These are phyloP conservation scores for Alnus glutinosa DNA, from an alignment of 306 rosid genomes.

Conservation along the genomic window DNA sequence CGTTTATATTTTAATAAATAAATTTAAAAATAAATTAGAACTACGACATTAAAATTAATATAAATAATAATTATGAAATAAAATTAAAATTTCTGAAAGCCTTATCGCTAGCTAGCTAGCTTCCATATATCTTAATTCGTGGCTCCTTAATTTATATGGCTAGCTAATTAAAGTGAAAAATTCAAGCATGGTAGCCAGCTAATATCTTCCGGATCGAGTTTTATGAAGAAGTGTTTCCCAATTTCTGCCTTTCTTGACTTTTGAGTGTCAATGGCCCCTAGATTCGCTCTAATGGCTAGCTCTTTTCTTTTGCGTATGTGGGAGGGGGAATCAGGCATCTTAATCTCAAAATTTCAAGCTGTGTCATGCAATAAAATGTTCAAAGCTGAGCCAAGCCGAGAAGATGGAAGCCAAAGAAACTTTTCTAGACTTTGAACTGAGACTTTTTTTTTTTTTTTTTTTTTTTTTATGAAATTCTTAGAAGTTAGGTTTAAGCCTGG, in stretches of 20 bases:
- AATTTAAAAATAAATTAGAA: too few relatives aligned
- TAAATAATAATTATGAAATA: too few relatives aligned
- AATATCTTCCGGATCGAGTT: neutral
- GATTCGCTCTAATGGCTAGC: conserved; percentile 28
- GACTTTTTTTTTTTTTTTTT: neutral
- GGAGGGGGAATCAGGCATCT: conserved; percentile 12
- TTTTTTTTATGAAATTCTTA: conserved; percentile 12
- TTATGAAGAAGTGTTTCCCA: neutral
- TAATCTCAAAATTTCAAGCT: conserved; percentile 2
- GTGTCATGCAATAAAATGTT: neutral
- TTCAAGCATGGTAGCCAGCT: neutral
- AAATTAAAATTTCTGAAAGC: too few relatives aligned
- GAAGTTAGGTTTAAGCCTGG: conserved; percentile 51
- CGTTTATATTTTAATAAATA: too few relatives aligned
- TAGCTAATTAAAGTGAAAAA: too few relatives aligned
- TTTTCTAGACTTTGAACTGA: conserved; percentile 24
- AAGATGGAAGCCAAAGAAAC: neutral
- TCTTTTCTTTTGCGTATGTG: conserved; percentile 1
- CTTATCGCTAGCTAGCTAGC: too few relatives aligned
- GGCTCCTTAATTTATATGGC: too few relatives aligned
- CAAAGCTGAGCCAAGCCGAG: neutral
- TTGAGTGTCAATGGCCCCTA: conserved; percentile 36
- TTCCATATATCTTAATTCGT: too few relatives aligned
- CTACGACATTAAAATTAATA: too few relatives aligned
- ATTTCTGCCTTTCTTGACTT: conserved; percentile 31